Evolutionary conservation across 2,329 filamentous ascomycete genomes (phyloP), one percentile per base, ranked within the genome.

Genomic region (Allantophomopsis cytisporea): DNA sequence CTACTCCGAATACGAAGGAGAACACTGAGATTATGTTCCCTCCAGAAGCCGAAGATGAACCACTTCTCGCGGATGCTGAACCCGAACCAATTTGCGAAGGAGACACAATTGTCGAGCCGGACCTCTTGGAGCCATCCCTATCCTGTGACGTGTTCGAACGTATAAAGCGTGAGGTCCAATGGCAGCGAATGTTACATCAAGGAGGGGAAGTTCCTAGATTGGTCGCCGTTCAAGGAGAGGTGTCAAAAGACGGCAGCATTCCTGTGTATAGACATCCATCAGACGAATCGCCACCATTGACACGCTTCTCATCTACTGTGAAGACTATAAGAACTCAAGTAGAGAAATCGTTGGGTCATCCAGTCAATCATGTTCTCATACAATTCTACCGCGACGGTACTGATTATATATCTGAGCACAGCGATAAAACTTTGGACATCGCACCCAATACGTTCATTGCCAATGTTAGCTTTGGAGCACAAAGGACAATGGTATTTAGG

Each of bases 331-430:
- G 80, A 43, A 57, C 62, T 12, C 69, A 71, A 40, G 80, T 86
- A 0, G 85, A 94, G 56, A 66, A 71, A 41, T 64, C 74, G 13
- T 68, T 94, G 1, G 81, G 83, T 0, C 91, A 96, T 52, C 64
- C 73, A 1, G 61, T 98, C 33, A 98, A 98, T 52, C 91, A 98
- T 55, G 88, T 80, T 1, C 64, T 98, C 36, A 93, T 98, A 35
- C 91, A 98, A 54, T 73, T 87, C 42, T 98, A 98, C 54, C 83
- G 91, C n/a, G 71, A 73, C 48, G 85, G 89, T 2, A 76, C 75
- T 36, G 91, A 98, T 60, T 86, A 86, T 55, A 98, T 98, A 45
- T 91, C 85, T 1, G 91, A 98, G 55, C 91, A 98, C 54, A 93
- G 86, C 31, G 91, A 98, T 57, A 98, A 98, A 62, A 94, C 89